Evolutionary conservation across 805 yeast species (phyloP), one percentile per base, ranked within the genome.

Genomic region (Cyberlindnera saturnus): DNA sequence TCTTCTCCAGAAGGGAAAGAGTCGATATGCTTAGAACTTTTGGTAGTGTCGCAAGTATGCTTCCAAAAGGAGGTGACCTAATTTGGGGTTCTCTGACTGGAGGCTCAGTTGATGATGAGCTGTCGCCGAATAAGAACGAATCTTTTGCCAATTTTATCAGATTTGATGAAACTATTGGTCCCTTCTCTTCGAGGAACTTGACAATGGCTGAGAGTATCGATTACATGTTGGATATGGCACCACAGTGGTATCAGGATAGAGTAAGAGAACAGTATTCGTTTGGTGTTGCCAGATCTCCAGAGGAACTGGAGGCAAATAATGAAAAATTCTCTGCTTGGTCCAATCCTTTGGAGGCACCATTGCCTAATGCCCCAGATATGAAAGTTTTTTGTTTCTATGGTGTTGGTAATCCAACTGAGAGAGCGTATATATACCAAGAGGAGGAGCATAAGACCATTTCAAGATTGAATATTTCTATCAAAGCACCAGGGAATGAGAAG

Each of bases 1-100:
- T 93, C 64, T 89, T 93, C 63, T 83, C 93, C 40, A 76, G 96
- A 60, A 76, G 79, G 47, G 99, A 91, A 65, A 76, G 99, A 52
- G 78, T 88, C 6, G 95, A 87, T 48, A 72, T 93, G 84, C 60
- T 89, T 39, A 73, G 88, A 49, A 73, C 91, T 1, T 91, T 87
- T 72, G 96, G 96, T n/a, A 98, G 98, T 11, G 71, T 93, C 38
- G 89, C 97, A 14, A 79, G 93, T 43, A 93, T 93, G 99, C 58
- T 93, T 26, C 99, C 99, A 17, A 93, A 91, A 62, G 99, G 99
- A 35, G 98, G 97, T 3, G 82, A 81, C 32, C 59, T 78, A 5
- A 76, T 93, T 29, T 93, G 99, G 99, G 99, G 99, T 4, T 72
- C 77, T 53, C 51, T 70, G 8, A 38, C 32, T 3, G 55, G 66